Percentiles rank a stretch among this genome's conserved stretches.
phyloP scores from a whole-genome alignment of 1,284 basidiomycete species.

The Laetiporus sulphureus region DNA sequence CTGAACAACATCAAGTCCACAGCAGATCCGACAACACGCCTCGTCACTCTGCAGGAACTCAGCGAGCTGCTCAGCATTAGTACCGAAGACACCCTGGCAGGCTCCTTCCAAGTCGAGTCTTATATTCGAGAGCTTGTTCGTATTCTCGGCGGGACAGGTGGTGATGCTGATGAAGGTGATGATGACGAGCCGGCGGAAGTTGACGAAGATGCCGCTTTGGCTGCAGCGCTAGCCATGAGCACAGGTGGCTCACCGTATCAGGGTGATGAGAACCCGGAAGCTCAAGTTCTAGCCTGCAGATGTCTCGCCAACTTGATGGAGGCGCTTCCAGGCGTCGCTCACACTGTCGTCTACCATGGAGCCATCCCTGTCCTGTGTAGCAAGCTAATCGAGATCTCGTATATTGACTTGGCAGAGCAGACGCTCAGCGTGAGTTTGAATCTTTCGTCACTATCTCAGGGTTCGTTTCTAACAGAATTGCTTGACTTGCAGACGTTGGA shows the following conservation, averaged over 20 bases:
- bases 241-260: conserved; percentile 52
- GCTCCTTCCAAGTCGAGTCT: conserved; percentile 89
- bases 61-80: conserved; percentile 94
- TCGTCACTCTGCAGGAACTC: conserved; percentile 90
- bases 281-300: conserved; percentile 88
- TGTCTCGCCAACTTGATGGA: conserved; percentile 97
- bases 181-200: conserved; percentile 51
- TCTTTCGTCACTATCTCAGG: conserved; percentile 1
- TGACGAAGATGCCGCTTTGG: conserved; percentile 81
- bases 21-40: conserved; percentile 74
- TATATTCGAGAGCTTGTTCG: conserved; percentile 92
- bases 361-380: conserved; percentile 93
- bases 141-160: conserved; percentile 82
- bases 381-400: conserved; percentile 92
- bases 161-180: conserved; percentile 63
- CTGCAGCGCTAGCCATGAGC: conserved; percentile 77
- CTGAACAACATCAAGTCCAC: conserved; percentile 83
- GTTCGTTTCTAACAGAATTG: conserved; percentile 18
- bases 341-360: conserved; percentile 92
- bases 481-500: conserved; percentile 72
- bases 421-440: conserved; percentile 78
- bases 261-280: conserved; percentile 84
- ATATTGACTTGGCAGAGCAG: conserved; percentile 95
- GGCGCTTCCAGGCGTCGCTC: conserved; percentile 88
- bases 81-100: conserved; percentile 94